Percentiles rank a stretch among this genome's conserved stretches.
Evolutionary conservation across 179 eudicot genomes (phyloP).

Genomic region (Amaranthus tricolor): DNA sequence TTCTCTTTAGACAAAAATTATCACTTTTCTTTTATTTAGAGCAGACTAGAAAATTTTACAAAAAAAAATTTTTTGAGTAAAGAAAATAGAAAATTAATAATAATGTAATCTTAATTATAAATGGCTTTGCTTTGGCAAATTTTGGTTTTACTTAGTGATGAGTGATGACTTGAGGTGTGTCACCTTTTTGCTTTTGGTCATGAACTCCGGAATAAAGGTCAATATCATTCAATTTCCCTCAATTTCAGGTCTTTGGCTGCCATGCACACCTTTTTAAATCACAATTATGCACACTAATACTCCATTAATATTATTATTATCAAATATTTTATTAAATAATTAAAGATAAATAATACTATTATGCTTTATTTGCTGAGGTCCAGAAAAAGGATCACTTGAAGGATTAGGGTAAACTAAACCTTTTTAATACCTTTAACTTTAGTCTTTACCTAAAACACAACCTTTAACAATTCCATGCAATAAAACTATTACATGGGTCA

Average conservation of each 20-base stretch:
- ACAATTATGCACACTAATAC: background rate
- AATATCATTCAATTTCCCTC: slow-evolving; percentile 18
- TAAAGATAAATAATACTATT: background rate
- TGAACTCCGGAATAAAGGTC: slow-evolving; percentile 30
- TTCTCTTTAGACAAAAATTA: too few species aligned
- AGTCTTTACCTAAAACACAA: slow-evolving; percentile 28
- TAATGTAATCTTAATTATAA: slow-evolving; percentile 10
- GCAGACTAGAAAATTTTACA: too few species aligned
- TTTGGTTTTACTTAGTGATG: background rate
- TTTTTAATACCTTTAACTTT: slow-evolving; percentile 13
- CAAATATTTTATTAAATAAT: background rate
- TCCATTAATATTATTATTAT: too few species aligned
- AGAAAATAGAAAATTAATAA: too few species aligned
- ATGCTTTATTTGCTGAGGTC: background rate
- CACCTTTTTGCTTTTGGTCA: slow-evolving; percentile 20
- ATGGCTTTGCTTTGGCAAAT: background rate
- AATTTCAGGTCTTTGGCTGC: slow-evolving; percentile 39
- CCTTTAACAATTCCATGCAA: slow-evolving; percentile 11
- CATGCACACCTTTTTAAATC: slow-evolving; percentile 14
- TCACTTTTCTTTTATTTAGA: too few species aligned
- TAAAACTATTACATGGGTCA: slow-evolving; percentile 5
- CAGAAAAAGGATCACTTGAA: slow-evolving; percentile 2
- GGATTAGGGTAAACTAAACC: slow-evolving; percentile 20
- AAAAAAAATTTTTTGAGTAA: too few species aligned
- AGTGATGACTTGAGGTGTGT: background rate